Percentiles rank a stretch among this genome's conserved stretches.
Evolutionary conservation across 805 yeast genomes (phyloP).

Genomic region (Hanseniaspora lindneri): DNA sequence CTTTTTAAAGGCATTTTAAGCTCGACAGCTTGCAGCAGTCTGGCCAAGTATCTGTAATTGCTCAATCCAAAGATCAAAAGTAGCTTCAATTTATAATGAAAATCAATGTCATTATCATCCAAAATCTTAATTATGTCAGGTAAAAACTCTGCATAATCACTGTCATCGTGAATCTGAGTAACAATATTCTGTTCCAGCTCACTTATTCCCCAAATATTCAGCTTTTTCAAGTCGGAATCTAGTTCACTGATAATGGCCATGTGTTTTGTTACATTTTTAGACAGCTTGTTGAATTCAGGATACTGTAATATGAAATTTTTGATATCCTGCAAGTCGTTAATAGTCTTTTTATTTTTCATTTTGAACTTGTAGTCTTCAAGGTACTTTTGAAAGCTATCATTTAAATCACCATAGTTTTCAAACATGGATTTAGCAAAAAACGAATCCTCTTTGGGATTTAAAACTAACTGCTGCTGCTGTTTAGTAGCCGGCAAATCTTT

Average conservation of each 20-base stretch:
- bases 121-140: constrained; percentile 32
- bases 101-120: constrained; percentile 34
- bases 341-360: constrained; percentile 54
- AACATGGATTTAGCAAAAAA: constrained; percentile 75
- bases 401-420: constrained; percentile 86
- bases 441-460: constrained; percentile 56
- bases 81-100: constrained; percentile 54
- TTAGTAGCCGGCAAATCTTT: constrained; percentile 19
- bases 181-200: constrained; percentile 82
- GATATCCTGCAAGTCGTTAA: constrained; percentile 77
- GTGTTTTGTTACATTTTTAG: constrained; percentile 83
- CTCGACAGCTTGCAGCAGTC: constrained; percentile 33
- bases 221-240: constrained; percentile 54
- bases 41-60: constrained; percentile 44
- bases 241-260: constrained; percentile 81
- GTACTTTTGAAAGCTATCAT: constrained; percentile 73
- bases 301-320: constrained; percentile 81
- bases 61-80: constrained; percentile 63
- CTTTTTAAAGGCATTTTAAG: constrained; percentile 31
- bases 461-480: constrained; percentile 53
- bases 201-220: constrained; percentile 69
- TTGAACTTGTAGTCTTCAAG: constrained; percentile 71
- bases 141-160: constrained; percentile 47
- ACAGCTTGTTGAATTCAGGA: constrained; percentile 83
- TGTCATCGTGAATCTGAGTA: constrained; percentile 46